A percentile compares a stretch with the other conserved stretches of the same genome.
Evolutionary conservation across 495 filamentous ascomycete species (phyloP).

Genomic region (Podospora comata): DNA sequence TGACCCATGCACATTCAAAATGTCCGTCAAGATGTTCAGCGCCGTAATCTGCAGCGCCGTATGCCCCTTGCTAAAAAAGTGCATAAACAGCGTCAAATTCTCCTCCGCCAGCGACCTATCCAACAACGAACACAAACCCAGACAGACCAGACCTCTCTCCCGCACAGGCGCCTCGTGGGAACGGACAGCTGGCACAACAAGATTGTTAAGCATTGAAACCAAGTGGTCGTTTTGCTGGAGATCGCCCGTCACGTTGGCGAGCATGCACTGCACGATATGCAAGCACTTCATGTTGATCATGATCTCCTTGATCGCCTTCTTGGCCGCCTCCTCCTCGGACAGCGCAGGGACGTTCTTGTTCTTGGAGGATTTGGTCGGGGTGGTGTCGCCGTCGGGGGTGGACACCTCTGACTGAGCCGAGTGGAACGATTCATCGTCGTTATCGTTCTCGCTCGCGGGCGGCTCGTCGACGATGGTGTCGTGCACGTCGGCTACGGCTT

Average conservation of each 20-base stretch:
- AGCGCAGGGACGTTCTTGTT: slow-evolving; percentile 41
- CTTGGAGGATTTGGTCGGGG: slow-evolving; percentile 49
- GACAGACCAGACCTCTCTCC: slow-evolving; percentile 81
- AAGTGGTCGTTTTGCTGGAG: slow-evolving; percentile 83
- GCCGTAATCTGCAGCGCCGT: slow-evolving; percentile 83
- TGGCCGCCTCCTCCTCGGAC: slow-evolving; percentile 70
- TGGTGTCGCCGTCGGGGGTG: slow-evolving; percentile 46
- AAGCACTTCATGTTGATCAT: slow-evolving; percentile 98
- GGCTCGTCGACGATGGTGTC: slow-evolving; percentile 71
- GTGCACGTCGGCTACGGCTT: slow-evolving; percentile 93
- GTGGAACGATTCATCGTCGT: slow-evolving; percentile 83
- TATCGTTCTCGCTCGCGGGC: slow-evolving; percentile 37
- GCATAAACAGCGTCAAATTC: slow-evolving; percentile 90
- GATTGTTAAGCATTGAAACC: slow-evolving; percentile 92
- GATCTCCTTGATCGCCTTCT: slow-evolving; percentile 81
- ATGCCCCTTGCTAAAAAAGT: slow-evolving; percentile 92
- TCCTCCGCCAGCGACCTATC: slow-evolving; percentile 89
- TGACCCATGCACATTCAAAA: slow-evolving; percentile 80
- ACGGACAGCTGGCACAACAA: slow-evolving; percentile 90
- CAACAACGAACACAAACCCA: slow-evolving; percentile 87
- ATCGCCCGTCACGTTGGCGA: slow-evolving; percentile 81
- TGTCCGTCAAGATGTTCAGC: slow-evolving; percentile 89
- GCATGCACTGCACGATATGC: slow-evolving; percentile 95
- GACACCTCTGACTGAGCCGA: slow-evolving; percentile 83
- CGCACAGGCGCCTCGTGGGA: slow-evolving; percentile 90